Base-by-base conservation (phyloP, 116 monocot genomes). In the Dioscorea cayenensis region DNA sequence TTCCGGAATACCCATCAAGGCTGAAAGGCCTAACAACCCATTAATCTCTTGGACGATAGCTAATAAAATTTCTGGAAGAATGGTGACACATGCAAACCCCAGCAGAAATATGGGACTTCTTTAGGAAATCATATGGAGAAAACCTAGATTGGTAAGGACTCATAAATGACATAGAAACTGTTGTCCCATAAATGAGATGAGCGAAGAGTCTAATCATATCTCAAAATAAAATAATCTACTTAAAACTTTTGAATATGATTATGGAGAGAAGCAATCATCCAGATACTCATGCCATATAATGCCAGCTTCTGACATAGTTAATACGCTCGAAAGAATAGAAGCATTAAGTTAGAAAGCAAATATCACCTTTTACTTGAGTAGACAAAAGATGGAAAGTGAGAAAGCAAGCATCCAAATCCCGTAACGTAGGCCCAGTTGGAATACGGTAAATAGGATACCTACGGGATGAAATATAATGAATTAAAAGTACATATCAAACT, bases 361-460 rank as follows among this genome's bases (percentile, higher is more conserved):
- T 27, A 2, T 14, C 78, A 92, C 92, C 89, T 78, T 43, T 78
- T 14, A 43, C 43, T 49, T 77, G 82, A 13, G 84, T 84, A 1
- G 90, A 84, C 68, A 97, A 90, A 27, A 63, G 80, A 79, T 97
- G 93, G 72, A 88, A 97, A 12, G 93, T 88, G 43, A 97, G 88
- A 80, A 97, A 97, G 60, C 96, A 97, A 67, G 96, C 96, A 81
- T 97, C 96, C 66, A 90, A 68, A 80, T 88, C 92, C 63, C 76
- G 87, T 20, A 92, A 16, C 50, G 93, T 90, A 23, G 81, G 78
- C 50, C 96, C 96, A 73, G 84, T 92, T 60, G 96, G 96, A 71
- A 97, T 97, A 19, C 93, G 79, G 71, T 97, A 97, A 73, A 97
- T 97, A n/a, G 96, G 96, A 65, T 97, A 97, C 96, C 96, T 96